Conservation (phyloP, 495 filamentous ascomycete genomes). For the Penicillium crystallinum region DNA sequence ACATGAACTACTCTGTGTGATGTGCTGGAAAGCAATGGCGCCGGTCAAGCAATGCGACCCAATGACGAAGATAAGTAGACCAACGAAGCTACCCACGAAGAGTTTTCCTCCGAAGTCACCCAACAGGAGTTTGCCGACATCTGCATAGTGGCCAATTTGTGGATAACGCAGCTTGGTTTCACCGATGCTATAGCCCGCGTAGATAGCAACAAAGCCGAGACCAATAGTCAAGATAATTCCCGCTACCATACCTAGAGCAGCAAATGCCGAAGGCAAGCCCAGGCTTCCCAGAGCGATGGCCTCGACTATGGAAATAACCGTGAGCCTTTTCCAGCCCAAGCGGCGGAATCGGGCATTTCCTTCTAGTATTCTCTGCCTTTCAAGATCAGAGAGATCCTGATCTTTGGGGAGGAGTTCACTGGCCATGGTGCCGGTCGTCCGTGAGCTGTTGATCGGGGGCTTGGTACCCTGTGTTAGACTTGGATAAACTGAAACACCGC, state of each 20-base stretch:
- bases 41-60: constrained; percentile 66
- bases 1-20: constrained; percentile 55
- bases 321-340: constrained; percentile 31
- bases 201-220: constrained; percentile 62
- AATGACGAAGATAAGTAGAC: constrained; percentile 62
- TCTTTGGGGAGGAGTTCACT: not conserved
- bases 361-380: constrained; percentile 3
- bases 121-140: constrained; percentile 58
- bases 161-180: constrained; percentile 63
- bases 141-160: constrained; percentile 57
- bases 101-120: constrained; percentile 55
- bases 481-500: too few relatives aligned
- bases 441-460: not conserved
- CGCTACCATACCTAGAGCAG: constrained; percentile 54
- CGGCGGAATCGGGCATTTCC: constrained; percentile 13
- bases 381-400: constrained; percentile 1
- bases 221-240: constrained; percentile 45
- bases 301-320: constrained; percentile 50
- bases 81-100: constrained; percentile 49
- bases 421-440: not conserved
- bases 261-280: constrained; percentile 52
- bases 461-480: too few relatives aligned
- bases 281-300: constrained; percentile 57
- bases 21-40: constrained; percentile 57
- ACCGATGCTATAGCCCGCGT: constrained; percentile 63